Conservation (phyloP, 352 stramenopile genomes). For the Hyaloperonospora brassicae region DNA sequence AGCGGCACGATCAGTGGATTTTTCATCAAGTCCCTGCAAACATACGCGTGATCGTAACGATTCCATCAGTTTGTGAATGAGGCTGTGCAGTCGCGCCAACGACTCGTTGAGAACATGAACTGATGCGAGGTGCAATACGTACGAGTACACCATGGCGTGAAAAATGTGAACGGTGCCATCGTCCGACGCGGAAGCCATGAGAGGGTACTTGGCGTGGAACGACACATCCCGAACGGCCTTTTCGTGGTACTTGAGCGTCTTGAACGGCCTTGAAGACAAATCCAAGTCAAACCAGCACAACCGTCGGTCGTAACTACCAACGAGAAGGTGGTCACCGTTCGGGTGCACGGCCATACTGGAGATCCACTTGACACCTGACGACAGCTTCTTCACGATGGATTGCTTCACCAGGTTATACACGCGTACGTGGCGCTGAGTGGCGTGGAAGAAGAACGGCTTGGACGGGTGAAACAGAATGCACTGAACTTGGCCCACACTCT, state of each 20-base stretch:
- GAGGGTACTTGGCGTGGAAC: conserved; percentile 94
- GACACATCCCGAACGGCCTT: conserved; percentile 91
- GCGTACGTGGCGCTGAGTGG: conserved; percentile 96
- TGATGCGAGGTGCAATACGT: conserved; percentile 30
- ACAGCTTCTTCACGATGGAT: conserved; percentile 96
- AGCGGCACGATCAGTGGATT: conserved; percentile 99
- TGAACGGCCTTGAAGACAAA: conserved; percentile 95
- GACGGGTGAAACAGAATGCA: conserved; percentile 95
- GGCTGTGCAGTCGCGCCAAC: conserved; percentile 5
- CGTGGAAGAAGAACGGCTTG: conserved; percentile 99
- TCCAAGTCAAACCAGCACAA: conserved; percentile 99
- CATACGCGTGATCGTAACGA: background rate
- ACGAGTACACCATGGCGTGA: conserved; percentile 98
- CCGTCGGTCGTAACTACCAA: conserved; percentile 95
- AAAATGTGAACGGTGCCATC: conserved; percentile 99
- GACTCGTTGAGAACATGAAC: conserved; percentile 13
- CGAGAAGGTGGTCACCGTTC: conserved; percentile 97
- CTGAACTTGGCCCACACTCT: conserved; percentile 92
- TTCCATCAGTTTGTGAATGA: conserved; percentile 6
- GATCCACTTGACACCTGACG: conserved; percentile 97
- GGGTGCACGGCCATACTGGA: conserved; percentile 97
- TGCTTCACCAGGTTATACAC: conserved; percentile 99
- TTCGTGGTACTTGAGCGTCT: conserved; percentile 98
- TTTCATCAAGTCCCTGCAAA: conserved; percentile 92
- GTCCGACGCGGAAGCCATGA: conserved; percentile 98